Percentiles rank a stretch among this genome's conserved stretches.
Evolutionary conservation across 2,329 filamentous ascomycete species (phyloP).

Genomic region (Nemania serpens): DNA sequence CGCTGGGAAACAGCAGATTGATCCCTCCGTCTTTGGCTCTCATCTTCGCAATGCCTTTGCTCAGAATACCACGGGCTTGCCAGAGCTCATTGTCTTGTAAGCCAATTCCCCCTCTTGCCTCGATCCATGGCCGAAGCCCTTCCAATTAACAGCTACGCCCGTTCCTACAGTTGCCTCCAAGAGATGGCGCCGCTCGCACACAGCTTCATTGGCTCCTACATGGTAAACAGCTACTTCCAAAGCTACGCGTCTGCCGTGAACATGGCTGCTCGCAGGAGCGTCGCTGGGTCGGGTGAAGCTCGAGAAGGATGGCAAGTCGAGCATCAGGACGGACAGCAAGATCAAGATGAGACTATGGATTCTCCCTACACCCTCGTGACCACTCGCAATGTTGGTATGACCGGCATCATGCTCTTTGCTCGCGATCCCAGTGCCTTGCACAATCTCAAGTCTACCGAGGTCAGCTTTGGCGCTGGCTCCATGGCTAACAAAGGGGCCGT

Average conservation of each 20-base stretch:
- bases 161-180: conserved; percentile 71
- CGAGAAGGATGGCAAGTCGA: conserved; percentile 14
- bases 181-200: conserved; percentile 86
- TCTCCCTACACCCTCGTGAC: conserved; percentile 70
- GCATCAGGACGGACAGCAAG: neutral
- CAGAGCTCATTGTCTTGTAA: conserved; percentile 63
- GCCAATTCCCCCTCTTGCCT: conserved; percentile 29
- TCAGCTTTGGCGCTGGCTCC: conserved; percentile 81
- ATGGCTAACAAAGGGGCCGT: conserved; percentile 98
- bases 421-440: conserved; percentile 64
- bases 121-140: neutral
- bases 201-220: conserved; percentile 83
- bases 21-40: conserved; percentile 70
- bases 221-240: conserved; percentile 75
- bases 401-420: conserved; percentile 83
- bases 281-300: conserved; percentile 26
- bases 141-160: neutral
- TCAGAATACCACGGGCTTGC: conserved; percentile 52
- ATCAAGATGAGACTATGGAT: conserved; percentile 30
- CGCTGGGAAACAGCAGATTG: conserved; percentile 74
- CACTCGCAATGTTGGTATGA: conserved; percentile 83
- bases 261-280: conserved; percentile 60
- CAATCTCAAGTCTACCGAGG: conserved; percentile 75
- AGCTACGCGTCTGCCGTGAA: conserved; percentile 73
- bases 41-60: conserved; percentile 68